Base-by-base conservation (phyloP, 139 green algal genomes). In the Chlorella ohadii region DNA sequence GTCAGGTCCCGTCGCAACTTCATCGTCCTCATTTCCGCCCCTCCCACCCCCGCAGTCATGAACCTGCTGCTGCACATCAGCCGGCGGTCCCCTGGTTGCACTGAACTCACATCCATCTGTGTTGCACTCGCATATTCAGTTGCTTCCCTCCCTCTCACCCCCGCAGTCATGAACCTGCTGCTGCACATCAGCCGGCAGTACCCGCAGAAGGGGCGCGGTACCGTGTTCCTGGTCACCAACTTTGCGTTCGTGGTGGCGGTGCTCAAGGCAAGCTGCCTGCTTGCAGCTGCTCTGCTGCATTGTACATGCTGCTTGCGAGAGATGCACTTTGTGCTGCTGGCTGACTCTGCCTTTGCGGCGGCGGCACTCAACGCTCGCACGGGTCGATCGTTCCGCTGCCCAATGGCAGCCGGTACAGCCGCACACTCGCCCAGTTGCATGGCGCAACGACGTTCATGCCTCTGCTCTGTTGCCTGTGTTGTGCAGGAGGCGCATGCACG, bases 181-280 rank as follows among this genome's bases (percentile, higher is more conserved):
- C 83, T 94, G 33, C 84, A 86, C 55, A 70, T 95, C 65, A 89
- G 86, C 33, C 71, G 87, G 13, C 65, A 84, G 39, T 90, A 92
- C 66, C 51, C 66, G 51, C 47, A 82, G 41, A 86, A 86, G 64
- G 75, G 86, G 51, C 68, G 83, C 27, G 92, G 94, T 79, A 98
- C 95, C 70, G 93, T 99, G 57, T 99, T 99, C 90, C 92, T 99
- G 41, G 95, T 98, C 71, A 89, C 93, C 81, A 98, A 99, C 88
- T 98, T 98, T 82, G 88, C 89, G 81, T 91, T 98, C 84, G 90
- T 99, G 56, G 86, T 93, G 33, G 63, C 79, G 31, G 89, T 94
- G 11, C 82, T 98, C 61, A 88, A 86, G 59, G 76, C 51, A 39
- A 1, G 75, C 51, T 9, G 44, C 9, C 7, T 6, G 44, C 44